Evolutionary conservation across 2,329 filamentous ascomycete genomes (phyloP).

Genomic region (Ceratocystis diversiconidia): DNA sequence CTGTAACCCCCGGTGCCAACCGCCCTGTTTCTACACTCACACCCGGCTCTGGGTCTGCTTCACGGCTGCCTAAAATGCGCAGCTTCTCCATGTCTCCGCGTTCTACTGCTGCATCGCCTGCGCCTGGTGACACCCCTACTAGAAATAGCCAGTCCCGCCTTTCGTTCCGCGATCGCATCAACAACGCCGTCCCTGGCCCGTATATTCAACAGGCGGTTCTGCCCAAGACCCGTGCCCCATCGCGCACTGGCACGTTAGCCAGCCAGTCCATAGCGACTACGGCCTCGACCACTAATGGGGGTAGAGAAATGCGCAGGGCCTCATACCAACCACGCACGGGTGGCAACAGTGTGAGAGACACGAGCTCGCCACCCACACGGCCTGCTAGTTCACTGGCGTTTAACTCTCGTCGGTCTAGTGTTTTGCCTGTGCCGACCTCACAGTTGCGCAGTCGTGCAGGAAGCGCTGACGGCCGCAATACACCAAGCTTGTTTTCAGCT

Average conservation of each 20-base stretch:
- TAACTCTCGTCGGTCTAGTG: slow-evolving; percentile 34
- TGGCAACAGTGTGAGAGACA: background rate
- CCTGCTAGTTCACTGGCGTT: slow-evolving; percentile 44
- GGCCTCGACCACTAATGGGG: background rate
- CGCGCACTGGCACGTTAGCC: slow-evolving; percentile 26
- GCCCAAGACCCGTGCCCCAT: slow-evolving; percentile 33
- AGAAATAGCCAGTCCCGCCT: slow-evolving; percentile 32
- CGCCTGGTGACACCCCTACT: slow-evolving; percentile 32
- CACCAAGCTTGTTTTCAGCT: slow-evolving; percentile 34
- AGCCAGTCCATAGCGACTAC: background rate
- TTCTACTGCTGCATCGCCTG: slow-evolving; percentile 35
- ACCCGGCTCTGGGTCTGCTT: slow-evolving; percentile 26
- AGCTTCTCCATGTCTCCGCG: slow-evolving; percentile 31
- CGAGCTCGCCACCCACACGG: slow-evolving; percentile 23
- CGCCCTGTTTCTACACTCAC: slow-evolving; percentile 31
- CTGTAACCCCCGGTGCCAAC: slow-evolving; percentile 27
- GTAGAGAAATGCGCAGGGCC: slow-evolving; percentile 32
- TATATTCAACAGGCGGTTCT: slow-evolving; percentile 32
- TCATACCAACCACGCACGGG: slow-evolving; percentile 36
- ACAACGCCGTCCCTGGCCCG: slow-evolving; percentile 32
- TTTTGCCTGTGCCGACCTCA: slow-evolving; percentile 36
- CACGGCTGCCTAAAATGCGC: slow-evolving; percentile 36
- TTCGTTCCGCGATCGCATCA: slow-evolving; percentile 40
- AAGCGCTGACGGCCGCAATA: slow-evolving; percentile 31
- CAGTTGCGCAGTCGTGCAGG: slow-evolving; percentile 22